Evolutionary conservation across 2,329 filamentous ascomycete species (phyloP).

Genomic region (Claviceps sp.): DNA sequence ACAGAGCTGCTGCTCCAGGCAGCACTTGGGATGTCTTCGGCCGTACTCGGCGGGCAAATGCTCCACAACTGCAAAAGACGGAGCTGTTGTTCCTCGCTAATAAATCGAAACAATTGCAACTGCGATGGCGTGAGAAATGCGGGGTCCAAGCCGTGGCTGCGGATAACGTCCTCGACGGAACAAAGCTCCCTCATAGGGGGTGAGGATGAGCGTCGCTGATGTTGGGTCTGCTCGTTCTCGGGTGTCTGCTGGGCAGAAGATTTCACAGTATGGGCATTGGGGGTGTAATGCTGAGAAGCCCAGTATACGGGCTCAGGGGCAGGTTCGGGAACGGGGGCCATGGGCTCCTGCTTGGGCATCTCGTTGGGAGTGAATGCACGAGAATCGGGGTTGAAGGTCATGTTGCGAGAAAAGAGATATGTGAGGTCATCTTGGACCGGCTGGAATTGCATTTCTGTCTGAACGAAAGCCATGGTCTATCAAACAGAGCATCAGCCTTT

Average conservation of each 20-base stretch:
- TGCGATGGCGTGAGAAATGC: constrained; percentile 58
- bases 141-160: constrained; percentile 57
- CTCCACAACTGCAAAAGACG: constrained; percentile 76
- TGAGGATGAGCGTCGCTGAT: constrained; percentile 34
- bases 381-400: constrained; percentile 45
- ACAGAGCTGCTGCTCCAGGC: constrained; percentile 40
- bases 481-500: not conserved
- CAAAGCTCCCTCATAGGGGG: constrained; percentile 34
- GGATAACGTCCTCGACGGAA: constrained; percentile 44
- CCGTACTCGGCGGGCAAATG: constrained; percentile 56
- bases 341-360: constrained; percentile 17
- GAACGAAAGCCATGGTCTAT: constrained; percentile 24
- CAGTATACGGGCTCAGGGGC: constrained; percentile 44
- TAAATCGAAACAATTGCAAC: constrained; percentile 63
- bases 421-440: constrained; percentile 71
- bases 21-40: constrained; percentile 37
- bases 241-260: constrained; percentile 17
- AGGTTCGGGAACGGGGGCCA: constrained; percentile 12
- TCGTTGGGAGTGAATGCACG: constrained; percentile 12
- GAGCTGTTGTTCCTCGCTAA: constrained; percentile 56
- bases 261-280: constrained; percentile 50
- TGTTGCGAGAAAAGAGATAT: constrained; percentile 63
- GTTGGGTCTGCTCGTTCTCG: constrained; percentile 10
- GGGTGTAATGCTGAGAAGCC: constrained; percentile 72
- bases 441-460: constrained; percentile 17